Conservation (phyloP, 345 rosid genomes). For the Linum tenue region DNA sequence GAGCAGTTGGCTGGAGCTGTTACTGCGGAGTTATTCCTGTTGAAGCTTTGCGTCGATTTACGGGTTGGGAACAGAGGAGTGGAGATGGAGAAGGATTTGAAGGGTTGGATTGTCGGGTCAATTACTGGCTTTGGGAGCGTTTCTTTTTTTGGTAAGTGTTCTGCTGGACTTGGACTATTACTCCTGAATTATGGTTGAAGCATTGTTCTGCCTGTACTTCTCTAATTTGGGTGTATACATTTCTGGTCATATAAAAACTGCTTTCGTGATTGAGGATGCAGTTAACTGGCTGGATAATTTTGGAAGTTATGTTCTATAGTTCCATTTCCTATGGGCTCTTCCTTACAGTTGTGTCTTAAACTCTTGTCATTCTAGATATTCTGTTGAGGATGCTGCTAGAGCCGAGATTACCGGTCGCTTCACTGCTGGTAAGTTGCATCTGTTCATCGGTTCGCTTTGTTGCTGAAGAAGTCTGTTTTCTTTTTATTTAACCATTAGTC, state of each 20-base stretch:
- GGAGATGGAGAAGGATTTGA: conserved; percentile 36
- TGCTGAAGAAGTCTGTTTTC: not conserved
- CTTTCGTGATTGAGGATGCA: no score
- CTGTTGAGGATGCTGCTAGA: conserved; percentile 41
- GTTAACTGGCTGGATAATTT: not conserved
- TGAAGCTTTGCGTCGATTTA: conserved; percentile 41
- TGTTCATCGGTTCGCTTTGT: not conserved
- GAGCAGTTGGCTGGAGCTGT: conserved; percentile 42
- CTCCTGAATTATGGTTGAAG: not conserved
- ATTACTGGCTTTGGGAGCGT: conserved; percentile 34
- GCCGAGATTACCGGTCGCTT: conserved; percentile 31
- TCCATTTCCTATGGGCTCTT: conserved; percentile 3
- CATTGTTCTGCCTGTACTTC: not conserved
- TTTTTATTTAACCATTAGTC: no score
- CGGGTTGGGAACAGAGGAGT: conserved; percentile 11
- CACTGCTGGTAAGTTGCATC: conserved; percentile 35
- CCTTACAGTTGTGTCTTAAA: not conserved
- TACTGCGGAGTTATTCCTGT: conserved; percentile 34
- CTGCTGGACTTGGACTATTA: not conserved
- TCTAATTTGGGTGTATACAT: not conserved
- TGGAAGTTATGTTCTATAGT: not conserved
- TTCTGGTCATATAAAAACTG: no score
- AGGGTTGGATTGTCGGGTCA: conserved; percentile 38
- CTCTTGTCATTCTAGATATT: conserved; percentile 29
- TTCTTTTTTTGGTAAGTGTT: conserved; percentile 42